Percentiles rank a stretch among this genome's conserved stretches.
phyloP scores from a whole-genome alignment of 2,329 filamentous ascomycete genomes.

The Alternaria ethzedia region DNA sequence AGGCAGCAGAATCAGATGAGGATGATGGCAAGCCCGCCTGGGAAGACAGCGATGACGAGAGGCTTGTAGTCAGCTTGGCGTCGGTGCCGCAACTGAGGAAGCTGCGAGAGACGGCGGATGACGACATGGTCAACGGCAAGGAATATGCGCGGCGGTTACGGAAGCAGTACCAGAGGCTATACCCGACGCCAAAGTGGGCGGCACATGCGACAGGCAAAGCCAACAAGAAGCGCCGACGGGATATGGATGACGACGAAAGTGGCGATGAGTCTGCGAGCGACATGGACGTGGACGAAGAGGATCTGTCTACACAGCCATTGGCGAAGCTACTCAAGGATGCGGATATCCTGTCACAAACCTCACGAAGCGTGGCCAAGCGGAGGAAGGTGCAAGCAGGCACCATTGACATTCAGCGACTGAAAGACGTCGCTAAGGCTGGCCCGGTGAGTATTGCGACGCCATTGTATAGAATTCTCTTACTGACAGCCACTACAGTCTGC shows the following conservation, averaged over 20 bases:
- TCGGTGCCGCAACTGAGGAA: constrained; percentile 79
- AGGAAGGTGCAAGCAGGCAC: constrained; percentile 83
- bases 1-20: constrained; percentile 49
- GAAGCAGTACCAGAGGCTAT: constrained; percentile 73
- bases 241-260: constrained; percentile 48
- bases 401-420: constrained; percentile 86
- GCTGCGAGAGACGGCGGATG: constrained; percentile 77
- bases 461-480: constrained; percentile 16
- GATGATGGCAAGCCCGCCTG: constrained; percentile 67
- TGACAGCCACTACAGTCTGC: constrained; percentile 59
- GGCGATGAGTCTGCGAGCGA: constrained; percentile 63
- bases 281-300: constrained; percentile 55
- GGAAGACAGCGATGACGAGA: constrained; percentile 96
- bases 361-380: constrained; percentile 60
- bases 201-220: constrained; percentile 52
- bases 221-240: constrained; percentile 56
- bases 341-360: constrained; percentile 65
- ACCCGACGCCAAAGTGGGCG: constrained; percentile 69
- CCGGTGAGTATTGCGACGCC: constrained; percentile 55
- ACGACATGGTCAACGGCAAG: constrained; percentile 84
- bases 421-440: constrained; percentile 82
- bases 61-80: constrained; percentile 81
- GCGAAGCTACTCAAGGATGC: constrained; percentile 80
- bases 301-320: constrained; percentile 74
- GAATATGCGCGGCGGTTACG: constrained; percentile 85